phyloP scores from a whole-genome alignment of 768 basidiomycete species.

The Lactarius tabidus region DNA sequence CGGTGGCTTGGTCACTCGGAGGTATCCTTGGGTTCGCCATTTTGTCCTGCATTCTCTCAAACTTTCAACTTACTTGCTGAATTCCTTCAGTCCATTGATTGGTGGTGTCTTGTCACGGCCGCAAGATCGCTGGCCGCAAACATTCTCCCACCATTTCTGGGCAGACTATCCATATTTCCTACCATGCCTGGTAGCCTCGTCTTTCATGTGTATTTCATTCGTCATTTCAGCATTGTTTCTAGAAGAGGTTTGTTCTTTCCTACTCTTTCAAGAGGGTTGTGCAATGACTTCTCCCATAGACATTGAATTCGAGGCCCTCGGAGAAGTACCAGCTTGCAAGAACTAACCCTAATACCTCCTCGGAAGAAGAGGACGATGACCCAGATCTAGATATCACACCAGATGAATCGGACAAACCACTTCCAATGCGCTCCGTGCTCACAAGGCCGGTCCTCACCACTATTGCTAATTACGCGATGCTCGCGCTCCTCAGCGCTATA shows the following conservation, averaged over 20 bases:
- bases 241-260: background rate
- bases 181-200: constrained; percentile 18
- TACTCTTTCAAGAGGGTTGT: background rate
- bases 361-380: background rate
- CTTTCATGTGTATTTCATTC: background rate
- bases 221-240: background rate
- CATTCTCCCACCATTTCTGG: constrained; percentile 27
- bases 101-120: constrained; percentile 27
- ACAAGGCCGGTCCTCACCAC: constrained; percentile 35
- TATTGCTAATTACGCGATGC: constrained; percentile 39
- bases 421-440: constrained; percentile 32
- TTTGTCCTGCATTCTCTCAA: background rate
- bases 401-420: constrained; percentile 8
- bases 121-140: constrained; percentile 20
- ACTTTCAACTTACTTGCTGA: too few relatives aligned
- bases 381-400: background rate
- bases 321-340: background rate
- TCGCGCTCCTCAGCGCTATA: constrained; percentile 43
- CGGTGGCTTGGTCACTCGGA: background rate
- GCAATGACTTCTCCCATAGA: background rate
- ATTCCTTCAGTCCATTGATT: constrained; percentile 20
- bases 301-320: background rate
- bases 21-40: background rate
- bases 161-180: constrained; percentile 27
- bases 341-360: background rate